Conservation (phyloP, 495 filamentous ascomycete species). For the Astrocystis sublimbata region DNA sequence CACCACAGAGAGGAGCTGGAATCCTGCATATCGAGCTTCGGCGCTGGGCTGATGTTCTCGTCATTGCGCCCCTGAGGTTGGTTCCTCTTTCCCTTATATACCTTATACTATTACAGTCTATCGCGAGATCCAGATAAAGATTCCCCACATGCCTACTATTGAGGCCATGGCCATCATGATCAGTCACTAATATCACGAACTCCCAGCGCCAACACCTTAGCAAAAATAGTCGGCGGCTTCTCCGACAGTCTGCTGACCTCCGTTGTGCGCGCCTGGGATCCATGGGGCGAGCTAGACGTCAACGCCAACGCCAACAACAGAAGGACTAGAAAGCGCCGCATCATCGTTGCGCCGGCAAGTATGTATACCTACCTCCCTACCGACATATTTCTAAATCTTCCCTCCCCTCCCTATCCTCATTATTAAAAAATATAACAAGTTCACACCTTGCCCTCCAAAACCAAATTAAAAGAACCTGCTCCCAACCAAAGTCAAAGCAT, state of each 20-base stretch:
- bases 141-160: background rate
- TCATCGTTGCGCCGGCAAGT: slow-evolving; percentile 57
- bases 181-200: background rate
- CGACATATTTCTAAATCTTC: background rate
- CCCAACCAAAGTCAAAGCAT: too few species aligned
- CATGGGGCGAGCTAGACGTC: slow-evolving; percentile 59
- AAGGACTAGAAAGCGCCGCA: slow-evolving; percentile 46
- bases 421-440: background rate
- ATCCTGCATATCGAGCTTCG: slow-evolving; percentile 88
- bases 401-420: background rate
- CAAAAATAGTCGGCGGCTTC: slow-evolving; percentile 70
- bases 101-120: background rate
- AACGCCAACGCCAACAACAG: slow-evolving; percentile 12
- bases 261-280: slow-evolving; percentile 89
- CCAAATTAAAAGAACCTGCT: too few species aligned
- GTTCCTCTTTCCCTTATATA: background rate
- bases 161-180: too few species aligned
- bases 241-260: slow-evolving; percentile 67
- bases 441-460: too few species aligned
- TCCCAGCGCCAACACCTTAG: slow-evolving; percentile 71
- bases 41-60: slow-evolving; percentile 70
- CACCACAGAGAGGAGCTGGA: slow-evolving; percentile 50
- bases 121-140: background rate
- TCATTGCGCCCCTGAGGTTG: slow-evolving; percentile 67
- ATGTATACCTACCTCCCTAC: background rate